These are phyloP conservation scores for Chaetomium olivaceum DNA, from an alignment of 2,329 filamentous ascomycete species.

Conservation along the genomic window DNA sequence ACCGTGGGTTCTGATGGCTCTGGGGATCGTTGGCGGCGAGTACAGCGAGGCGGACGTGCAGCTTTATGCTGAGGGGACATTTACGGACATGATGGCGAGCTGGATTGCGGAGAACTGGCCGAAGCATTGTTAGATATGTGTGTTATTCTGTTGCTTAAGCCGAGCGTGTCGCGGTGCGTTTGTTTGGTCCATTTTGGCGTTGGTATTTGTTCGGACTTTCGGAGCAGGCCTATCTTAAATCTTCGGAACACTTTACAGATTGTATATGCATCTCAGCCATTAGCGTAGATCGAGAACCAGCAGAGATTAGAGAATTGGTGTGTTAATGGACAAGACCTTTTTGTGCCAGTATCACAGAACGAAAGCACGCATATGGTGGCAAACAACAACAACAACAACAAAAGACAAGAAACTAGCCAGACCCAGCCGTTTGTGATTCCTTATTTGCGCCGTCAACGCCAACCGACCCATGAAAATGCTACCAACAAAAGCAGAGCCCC, in stretches of 20 bases:
- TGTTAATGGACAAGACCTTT: neutral
- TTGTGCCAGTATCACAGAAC: neutral
- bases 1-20: conserved; percentile 73
- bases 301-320: neutral
- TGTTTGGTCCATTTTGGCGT: conserved; percentile 1
- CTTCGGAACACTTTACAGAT: neutral
- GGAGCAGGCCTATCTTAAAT: neutral
- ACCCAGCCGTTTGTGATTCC: neutral
- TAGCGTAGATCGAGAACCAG: too few species aligned
- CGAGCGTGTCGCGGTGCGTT: conserved; percentile 25
- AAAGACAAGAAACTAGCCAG: neutral
- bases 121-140: conserved; percentile 23
- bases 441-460: conserved; percentile 25
- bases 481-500: conserved; percentile 6
- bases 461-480: conserved; percentile 28
- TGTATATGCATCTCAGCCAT: neutral
- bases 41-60: conserved; percentile 52
- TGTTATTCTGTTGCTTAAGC: conserved; percentile 32
- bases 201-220: neutral
- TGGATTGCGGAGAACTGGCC: conserved; percentile 64
- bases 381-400: too few species aligned
- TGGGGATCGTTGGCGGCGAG: conserved; percentile 60
- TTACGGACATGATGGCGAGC: conserved; percentile 56
- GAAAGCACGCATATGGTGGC: neutral
- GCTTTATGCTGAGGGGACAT: conserved; percentile 54